phyloP scores from a whole-genome alignment of 1,284 basidiomycete species.

The Pholiota adiposa region DNA sequence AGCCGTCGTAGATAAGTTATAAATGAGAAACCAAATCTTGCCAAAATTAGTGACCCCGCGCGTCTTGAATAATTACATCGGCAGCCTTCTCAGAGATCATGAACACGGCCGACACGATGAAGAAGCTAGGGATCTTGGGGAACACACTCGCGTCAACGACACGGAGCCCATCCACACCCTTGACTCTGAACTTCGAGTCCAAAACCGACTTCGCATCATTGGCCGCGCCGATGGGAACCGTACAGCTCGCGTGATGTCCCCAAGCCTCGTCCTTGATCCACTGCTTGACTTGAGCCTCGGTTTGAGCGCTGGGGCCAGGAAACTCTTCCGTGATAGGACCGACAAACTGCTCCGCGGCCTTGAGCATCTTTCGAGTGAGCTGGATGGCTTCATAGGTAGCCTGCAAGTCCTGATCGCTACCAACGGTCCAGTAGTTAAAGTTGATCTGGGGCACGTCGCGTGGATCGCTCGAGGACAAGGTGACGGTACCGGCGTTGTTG shows the following conservation, averaged over 20 bases:
- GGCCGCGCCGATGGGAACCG: conserved; percentile 9
- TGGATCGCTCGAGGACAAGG: conserved; percentile 8
- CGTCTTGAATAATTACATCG: conserved; percentile 7
- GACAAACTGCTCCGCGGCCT: not conserved
- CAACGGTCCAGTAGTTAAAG: conserved; percentile 6
- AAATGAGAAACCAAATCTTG: not conserved
- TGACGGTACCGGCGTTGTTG: conserved; percentile 13
- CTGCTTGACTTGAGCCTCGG: conserved; percentile 9
- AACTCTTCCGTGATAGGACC: conserved; percentile 3
- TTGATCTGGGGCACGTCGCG: conserved; percentile 10
- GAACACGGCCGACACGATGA: conserved; percentile 7
- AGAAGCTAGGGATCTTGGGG: conserved; percentile 8
- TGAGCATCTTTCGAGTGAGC: conserved; percentile 10
- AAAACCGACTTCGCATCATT: conserved; percentile 6
- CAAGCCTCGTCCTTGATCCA: conserved; percentile 12
- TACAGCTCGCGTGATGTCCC: conserved; percentile 12
- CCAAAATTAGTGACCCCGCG: not conserved
- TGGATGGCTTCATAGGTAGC: conserved; percentile 9
- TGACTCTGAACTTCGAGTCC: conserved; percentile 9
- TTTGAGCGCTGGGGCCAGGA: conserved; percentile 2
- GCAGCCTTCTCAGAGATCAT: conserved; percentile 13
- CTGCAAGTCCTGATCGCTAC: conserved; percentile 3
- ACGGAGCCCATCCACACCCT: conserved; percentile 5
- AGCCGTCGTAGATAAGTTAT: not conserved
- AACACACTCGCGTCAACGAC: conserved; percentile 14